Base-by-base conservation (phyloP, 2,329 filamentous ascomycete genomes). In the Huntiella omanensis region DNA sequence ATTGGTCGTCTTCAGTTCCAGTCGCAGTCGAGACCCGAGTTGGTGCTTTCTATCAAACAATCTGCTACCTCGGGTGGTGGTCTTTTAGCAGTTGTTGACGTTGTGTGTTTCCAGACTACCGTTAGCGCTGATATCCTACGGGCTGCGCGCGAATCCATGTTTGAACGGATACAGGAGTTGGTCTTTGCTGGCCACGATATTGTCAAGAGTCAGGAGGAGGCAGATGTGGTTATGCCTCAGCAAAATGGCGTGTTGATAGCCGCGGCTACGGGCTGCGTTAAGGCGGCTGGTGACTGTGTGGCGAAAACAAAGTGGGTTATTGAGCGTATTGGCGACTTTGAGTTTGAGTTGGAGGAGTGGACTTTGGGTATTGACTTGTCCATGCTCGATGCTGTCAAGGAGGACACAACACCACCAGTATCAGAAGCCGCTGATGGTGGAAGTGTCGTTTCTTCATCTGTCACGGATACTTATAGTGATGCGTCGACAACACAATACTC, bases 1-100 rank as follows among this genome's bases (percentile, higher is more conserved):
- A 88, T 96, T 58, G 91, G 91, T 12, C 70, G 76, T 34, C 71
- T 95, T 47, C 85, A 95, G 60, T 69, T 95, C 50, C 86, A 95
- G 59, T 91, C 87, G n/a, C 80, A 91, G 51, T 91, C 86, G 5
- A 80, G 85, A 6, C 75, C 81, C 1, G 86, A 94, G 58, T 70
- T 96, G 42, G 76, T 86, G 32, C 64, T 78, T 8, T 86, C 83
- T 12, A 88, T 92, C 41, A 80, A 83, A 57, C 80, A 88, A 58
- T 84, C 87, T 6, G 83, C 87, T 7, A 70, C 76, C 5, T 86
- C 87, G 2, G 92, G 87, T 52, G 79, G 80, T 40, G 75, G 80
- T 53, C 69, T 96, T 42, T 68, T 95, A 43, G 71, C 75, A 12
- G 77, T 95, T 8, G 74, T 95, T 8, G 83, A 92, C 55, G 75